These are phyloP conservation scores for Proliferodiscus dingleyae DNA, from an alignment of 2,329 filamentous ascomycete genomes.

Conservation along the genomic window DNA sequence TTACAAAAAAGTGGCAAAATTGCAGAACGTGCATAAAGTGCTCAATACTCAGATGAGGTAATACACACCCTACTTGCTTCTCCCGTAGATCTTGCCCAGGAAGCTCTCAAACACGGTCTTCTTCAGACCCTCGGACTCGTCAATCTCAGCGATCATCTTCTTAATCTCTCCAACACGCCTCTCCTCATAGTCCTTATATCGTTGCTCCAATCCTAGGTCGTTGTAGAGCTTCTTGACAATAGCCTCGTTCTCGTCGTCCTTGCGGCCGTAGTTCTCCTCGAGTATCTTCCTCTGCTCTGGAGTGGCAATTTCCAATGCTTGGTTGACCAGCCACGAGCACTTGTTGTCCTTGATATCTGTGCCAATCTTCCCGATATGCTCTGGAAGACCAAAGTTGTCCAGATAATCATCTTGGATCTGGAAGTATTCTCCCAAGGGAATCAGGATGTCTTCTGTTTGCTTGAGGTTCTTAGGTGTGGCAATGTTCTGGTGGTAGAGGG, in stretches of 20 bases:
- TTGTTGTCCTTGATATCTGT: constrained; percentile 99
- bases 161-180: constrained; percentile 74
- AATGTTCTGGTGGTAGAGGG: constrained; percentile 77
- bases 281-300: constrained; percentile 84
- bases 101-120: constrained; percentile 86
- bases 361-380: constrained; percentile 95
- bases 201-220: constrained; percentile 76
- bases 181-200: constrained; percentile 88
- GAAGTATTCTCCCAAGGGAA: constrained; percentile 98
- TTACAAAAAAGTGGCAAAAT: no score
- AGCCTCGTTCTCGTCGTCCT: constrained; percentile 77
- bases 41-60: no score
- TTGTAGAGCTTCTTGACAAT: constrained; percentile 85
- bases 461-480: constrained; percentile 87
- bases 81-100: constrained; percentile 95
- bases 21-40: no score
- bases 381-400: constrained; percentile 91
- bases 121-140: constrained; percentile 86
- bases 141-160: constrained; percentile 68
- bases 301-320: constrained; percentile 74
- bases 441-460: constrained; percentile 84
- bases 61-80: constrained; percentile 80
- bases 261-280: constrained; percentile 90
- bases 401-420: constrained; percentile 99
- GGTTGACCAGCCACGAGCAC: constrained; percentile 97